Evolutionary conservation across 2,329 filamentous ascomycete genomes (phyloP), one percentile per base, ranked within the genome.

Genomic region (Colletotrichum spinosum): DNA sequence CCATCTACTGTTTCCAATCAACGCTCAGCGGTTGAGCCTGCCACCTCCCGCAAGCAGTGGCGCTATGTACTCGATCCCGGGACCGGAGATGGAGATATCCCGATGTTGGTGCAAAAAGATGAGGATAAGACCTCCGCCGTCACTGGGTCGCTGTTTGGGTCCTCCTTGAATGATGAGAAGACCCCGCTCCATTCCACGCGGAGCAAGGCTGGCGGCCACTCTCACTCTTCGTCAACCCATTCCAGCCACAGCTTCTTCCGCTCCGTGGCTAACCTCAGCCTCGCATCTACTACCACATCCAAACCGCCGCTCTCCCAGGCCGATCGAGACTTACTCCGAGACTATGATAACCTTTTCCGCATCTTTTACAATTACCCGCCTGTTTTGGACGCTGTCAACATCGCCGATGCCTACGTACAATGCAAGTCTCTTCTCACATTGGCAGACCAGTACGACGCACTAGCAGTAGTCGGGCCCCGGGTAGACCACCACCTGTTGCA

Each of bases 321-420:
- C 51, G 88, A 93, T 58, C 83, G 92, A 72, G 92, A 97, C 69
- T 86, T 94, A 25, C 84, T 97, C 51, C 92, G 93, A 71, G 93
- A 97, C 80, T 97, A 98, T 78, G 94, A 97, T 76, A 97, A 97
- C 76, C 85, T 98, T 25, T 97, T 98, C 76, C 92, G 94, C 72
- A 91, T 96, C 68, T 97, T 97, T 82, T 98, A 98, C 84, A 97
- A 97, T 77, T 92, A 97, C 76, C 83, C 93, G 0, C 95, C 95
- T 0, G 75, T 88, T 0, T 86, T 98, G 38, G 94, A 97, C 78
- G 86, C 88, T 34, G 85, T 96, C 76, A 97, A 96, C 76, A 97
- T 98, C 69, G 93, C 94, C 58, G 91, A 94, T 67, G 94, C 94
- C 33, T 97, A 97, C 74, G 90, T 96, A 48, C 93, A 97, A 78